Evolutionary conservation across 179 eudicot genomes (phyloP), one percentile per base, ranked within the genome.

Genomic region (Amaranthus tricolor): DNA sequence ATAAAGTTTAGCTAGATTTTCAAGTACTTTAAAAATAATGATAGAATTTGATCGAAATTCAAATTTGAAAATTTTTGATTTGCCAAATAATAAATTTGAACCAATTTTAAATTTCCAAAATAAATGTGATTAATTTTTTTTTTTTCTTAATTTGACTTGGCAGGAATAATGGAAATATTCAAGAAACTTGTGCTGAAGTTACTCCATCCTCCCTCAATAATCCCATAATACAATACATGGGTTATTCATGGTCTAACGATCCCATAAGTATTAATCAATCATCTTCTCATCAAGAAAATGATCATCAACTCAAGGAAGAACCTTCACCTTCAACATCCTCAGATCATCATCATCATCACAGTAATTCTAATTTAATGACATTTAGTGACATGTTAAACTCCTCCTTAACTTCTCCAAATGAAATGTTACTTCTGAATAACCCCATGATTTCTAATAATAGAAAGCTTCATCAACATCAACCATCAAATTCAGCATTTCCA

Each of bases 221-320:
- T 68, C 71, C 87, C 68, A 78, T 86, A 82, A 73, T 78, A 79
- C 89, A 87, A 80, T 82, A 80, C 71, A 69, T 86, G 68, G 82
- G 74, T 31, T 84, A 73, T 79, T 66, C 70, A 17, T 80, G 83
- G 76, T 66, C 72, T 70, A 77, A 64, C 65, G 49, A 74, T 72
- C 62, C 66, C 56, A 78, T 71, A 10, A 66, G 51, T 71, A 70
- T 79, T 58, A 58, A 77, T 69, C 79, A 74, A 53, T 57, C 80
- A 55, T n/a, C 50, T 31, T 63, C 72, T 8, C 67, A 72, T 24
- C 51, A 77, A 13, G 6, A 31, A 19, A 5, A 59, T 54, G 61
- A 66, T 48, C 69, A 78, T 53, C 83, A 72, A 47, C 68, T 66
- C 48, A 81, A 81, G 63, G 81, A 81, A 74, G 76, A 74, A 65